phyloP scores from a whole-genome alignment of 345 rosid species.

The Clausena lansium region DNA sequence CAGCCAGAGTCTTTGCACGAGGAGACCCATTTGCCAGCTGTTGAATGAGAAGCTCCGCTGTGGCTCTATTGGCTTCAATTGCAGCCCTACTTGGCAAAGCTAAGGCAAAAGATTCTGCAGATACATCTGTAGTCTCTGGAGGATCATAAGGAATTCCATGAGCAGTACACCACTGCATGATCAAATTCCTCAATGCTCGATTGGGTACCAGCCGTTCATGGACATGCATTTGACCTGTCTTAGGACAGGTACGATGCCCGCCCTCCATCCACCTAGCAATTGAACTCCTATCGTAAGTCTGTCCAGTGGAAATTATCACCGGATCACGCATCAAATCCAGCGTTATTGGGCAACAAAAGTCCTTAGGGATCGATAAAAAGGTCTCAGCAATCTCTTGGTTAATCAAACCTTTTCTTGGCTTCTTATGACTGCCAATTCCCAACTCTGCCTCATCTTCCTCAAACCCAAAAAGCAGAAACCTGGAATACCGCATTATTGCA shows the following conservation, averaged over 20 bases:
- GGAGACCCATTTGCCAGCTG: conserved; percentile 66
- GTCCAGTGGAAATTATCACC: conserved; percentile 81
- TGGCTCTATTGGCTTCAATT: conserved; percentile 75
- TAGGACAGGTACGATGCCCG: conserved; percentile 85
- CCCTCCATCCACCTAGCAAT: conserved; percentile 92
- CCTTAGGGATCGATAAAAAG: conserved; percentile 63
- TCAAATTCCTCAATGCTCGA: conserved; percentile 83
- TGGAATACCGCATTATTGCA: conserved; percentile 71
- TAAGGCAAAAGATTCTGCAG: conserved; percentile 49
- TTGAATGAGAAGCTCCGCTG: conserved; percentile 62
- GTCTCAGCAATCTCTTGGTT: conserved; percentile 73
- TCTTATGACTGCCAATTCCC: conserved; percentile 48
- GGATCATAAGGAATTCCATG: conserved; percentile 61
- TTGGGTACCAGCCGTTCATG: conserved; percentile 73
- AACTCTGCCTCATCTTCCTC: conserved; percentile 55
- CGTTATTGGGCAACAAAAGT: conserved; percentile 84
- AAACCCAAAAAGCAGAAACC: conserved; percentile 74
- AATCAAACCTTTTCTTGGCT: conserved; percentile 56
- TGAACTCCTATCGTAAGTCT: conserved; percentile 83
- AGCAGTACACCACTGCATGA: conserved; percentile 79
- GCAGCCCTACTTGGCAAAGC: conserved; percentile 77
- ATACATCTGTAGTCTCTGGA: conserved; percentile 46
- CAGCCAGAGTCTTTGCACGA: conserved; percentile 64
- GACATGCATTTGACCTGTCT: conserved; percentile 73
- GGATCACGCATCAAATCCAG: conserved; percentile 95